Evolutionary conservation across 257 asterid genomes (phyloP).

Genomic region (Jacaranda mimosifolia): DNA sequence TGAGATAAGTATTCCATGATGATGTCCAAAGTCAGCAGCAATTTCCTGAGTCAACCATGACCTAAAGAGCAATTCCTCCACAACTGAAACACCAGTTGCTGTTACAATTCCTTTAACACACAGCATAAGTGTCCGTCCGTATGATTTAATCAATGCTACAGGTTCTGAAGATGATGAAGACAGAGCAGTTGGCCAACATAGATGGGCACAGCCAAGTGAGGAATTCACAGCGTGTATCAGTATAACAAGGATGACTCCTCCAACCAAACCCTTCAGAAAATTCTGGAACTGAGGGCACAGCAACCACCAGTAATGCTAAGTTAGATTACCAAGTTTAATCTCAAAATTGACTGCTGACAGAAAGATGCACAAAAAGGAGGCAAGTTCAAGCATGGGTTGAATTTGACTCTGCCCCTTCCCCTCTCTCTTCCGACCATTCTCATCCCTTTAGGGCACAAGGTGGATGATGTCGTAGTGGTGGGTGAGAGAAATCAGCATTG

Average conservation of each 20-base stretch:
- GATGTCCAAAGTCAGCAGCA: slow-evolving; percentile 80
- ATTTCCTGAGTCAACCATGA: slow-evolving; percentile 98
- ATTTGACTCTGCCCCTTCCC: neutral
- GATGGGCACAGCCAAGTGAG: slow-evolving; percentile 70
- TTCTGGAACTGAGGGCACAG: slow-evolving; percentile 65
- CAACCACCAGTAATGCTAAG: slow-evolving; percentile 32
- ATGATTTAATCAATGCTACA: slow-evolving; percentile 58
- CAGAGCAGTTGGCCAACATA: slow-evolving; percentile 64
- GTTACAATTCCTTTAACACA: slow-evolving; percentile 63
- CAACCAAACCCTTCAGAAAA: slow-evolving; percentile 73
- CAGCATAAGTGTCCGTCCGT: slow-evolving; percentile 55
- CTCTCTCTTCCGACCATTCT: neutral
- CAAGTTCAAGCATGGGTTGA: neutral
- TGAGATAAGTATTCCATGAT: slow-evolving; percentile 75
- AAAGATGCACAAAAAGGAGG: neutral
- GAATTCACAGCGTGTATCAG: slow-evolving; percentile 65
- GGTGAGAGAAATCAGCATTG: slow-evolving; percentile 21
- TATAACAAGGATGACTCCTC: slow-evolving; percentile 78
- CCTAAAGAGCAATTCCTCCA: slow-evolving; percentile 89
- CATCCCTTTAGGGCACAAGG: neutral
- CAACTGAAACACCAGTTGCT: slow-evolving; percentile 73
- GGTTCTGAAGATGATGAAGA: slow-evolving; percentile 56
- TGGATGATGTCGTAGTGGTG: slow-evolving; percentile 6
- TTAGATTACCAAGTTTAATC: slow-evolving; percentile 27
- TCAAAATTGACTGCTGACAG: slow-evolving; percentile 19